phyloP scores from a whole-genome alignment of 768 basidiomycete genomes.

The Trametes elegans region DNA sequence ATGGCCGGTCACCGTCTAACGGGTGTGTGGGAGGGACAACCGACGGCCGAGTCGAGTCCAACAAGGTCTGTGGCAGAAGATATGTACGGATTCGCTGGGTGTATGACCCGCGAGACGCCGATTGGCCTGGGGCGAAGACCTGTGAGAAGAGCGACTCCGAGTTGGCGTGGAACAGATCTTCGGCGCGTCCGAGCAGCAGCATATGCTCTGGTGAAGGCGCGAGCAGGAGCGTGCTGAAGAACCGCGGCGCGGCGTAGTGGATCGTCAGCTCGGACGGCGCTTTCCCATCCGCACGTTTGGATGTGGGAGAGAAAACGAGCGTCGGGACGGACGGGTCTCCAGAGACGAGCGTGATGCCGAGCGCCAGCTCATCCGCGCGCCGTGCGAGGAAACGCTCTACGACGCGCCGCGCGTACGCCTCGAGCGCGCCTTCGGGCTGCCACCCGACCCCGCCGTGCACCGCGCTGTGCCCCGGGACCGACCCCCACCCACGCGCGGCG shows the following conservation, averaged over 20 bases:
- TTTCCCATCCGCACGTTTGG: neutral
- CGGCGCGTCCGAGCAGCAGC: slow-evolving; percentile 35
- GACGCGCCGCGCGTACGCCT: slow-evolving; percentile 29
- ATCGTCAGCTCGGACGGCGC: slow-evolving; percentile 31
- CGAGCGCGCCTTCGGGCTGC: slow-evolving; percentile 32
- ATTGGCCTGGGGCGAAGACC: neutral
- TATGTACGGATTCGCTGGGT: neutral
- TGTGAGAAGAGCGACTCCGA: slow-evolving; percentile 39
- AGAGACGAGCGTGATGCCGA: slow-evolving; percentile 40
- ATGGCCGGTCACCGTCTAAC: slow-evolving; percentile 23
- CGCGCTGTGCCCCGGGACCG: slow-evolving; percentile 22
- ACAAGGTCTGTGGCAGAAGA: slow-evolving; percentile 8
- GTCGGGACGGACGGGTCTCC: slow-evolving; percentile 30
- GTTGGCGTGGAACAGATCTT: slow-evolving; percentile 21
- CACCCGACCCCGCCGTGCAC: slow-evolving; percentile 33
- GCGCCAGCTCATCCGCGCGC: slow-evolving; percentile 34
- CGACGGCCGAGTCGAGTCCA: neutral
- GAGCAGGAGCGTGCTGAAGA: slow-evolving; percentile 48
- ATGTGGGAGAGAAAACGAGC: slow-evolving; percentile 12
- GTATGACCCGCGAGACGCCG: neutral
- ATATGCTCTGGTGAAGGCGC: slow-evolving; percentile 44
- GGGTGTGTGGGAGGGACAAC: slow-evolving; percentile 23
- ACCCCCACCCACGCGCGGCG: slow-evolving; percentile 1
- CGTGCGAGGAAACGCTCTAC: slow-evolving; percentile 35
- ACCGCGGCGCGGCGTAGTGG: slow-evolving; percentile 42